Evolutionary conservation across 805 yeast genomes (phyloP).

Genomic region (Clavispora phyllophila): DNA sequence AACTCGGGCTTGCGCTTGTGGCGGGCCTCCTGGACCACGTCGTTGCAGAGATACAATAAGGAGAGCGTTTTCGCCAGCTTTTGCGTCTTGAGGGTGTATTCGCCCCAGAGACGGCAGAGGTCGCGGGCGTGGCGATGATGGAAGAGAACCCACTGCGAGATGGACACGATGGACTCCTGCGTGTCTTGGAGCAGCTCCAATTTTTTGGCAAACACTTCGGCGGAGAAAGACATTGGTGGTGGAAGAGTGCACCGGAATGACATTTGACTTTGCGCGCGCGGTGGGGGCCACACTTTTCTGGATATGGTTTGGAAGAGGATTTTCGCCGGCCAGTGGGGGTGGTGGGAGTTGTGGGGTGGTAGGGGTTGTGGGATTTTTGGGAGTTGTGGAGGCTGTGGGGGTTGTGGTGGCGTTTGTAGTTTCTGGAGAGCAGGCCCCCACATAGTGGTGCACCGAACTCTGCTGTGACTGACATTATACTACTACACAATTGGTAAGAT

Average conservation of each 20-base stretch:
- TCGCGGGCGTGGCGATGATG: slow-evolving; percentile 55
- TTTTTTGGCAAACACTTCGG: slow-evolving; percentile 45
- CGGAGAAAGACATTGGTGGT: slow-evolving; percentile 49
- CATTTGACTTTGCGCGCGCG: background rate
- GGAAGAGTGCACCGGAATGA: background rate
- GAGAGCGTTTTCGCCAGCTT: slow-evolving; percentile 40
- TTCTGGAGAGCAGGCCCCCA: no score
- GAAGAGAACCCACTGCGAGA: slow-evolving; percentile 70
- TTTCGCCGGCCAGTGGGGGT: no score
- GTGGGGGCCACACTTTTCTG: no score
- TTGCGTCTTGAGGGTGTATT: slow-evolving; percentile 20
- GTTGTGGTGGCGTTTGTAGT: no score
- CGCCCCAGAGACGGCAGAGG: slow-evolving; percentile 51
- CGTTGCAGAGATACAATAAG: slow-evolving; percentile 70
- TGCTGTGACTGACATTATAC: no score
- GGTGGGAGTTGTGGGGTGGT: no score
- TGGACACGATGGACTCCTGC: slow-evolving; percentile 68
- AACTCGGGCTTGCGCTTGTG: slow-evolving; percentile 58
- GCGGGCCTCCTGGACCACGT: slow-evolving; percentile 73
- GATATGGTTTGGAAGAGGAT: no score
- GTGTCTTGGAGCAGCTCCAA: slow-evolving; percentile 49
- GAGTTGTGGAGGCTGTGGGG: no score
- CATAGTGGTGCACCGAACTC: no score
- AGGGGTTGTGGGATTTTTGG: no score
- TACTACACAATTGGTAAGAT: no score